These are phyloP conservation scores for Testicularia cyperi DNA, from an alignment of 1,284 basidiomycete species.

Conservation along the genomic window DNA sequence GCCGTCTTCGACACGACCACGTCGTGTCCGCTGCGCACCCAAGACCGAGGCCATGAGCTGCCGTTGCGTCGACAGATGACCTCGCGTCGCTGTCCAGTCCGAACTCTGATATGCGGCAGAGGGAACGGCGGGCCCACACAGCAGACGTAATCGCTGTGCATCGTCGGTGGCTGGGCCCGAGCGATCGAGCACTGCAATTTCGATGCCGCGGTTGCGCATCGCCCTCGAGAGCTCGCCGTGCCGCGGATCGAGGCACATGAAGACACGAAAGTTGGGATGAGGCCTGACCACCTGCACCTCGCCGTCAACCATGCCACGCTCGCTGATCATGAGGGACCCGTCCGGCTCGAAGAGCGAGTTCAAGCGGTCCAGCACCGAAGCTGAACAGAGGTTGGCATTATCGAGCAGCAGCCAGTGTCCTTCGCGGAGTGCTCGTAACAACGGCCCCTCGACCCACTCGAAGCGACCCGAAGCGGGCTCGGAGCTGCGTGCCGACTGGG, in stretches of 20 bases:
- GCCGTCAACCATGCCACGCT: constrained; percentile 81
- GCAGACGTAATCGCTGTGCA: constrained; percentile 10
- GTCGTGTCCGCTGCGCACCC: constrained; percentile 2
- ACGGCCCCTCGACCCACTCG: constrained; percentile 95
- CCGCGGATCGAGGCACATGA: constrained; percentile 90
- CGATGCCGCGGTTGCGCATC: constrained; percentile 96
- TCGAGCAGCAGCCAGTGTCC: constrained; percentile 92
- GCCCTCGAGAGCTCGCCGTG: constrained; percentile 93
- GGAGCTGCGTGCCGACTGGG: neutral
- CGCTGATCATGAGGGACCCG: constrained; percentile 80
- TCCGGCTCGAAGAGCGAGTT: constrained; percentile 92
- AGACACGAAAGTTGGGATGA: constrained; percentile 84
- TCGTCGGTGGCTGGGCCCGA: constrained; percentile 5
- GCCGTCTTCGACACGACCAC: neutral
- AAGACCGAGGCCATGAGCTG: constrained; percentile 24
- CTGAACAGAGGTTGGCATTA: constrained; percentile 89
- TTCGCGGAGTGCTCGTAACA: constrained; percentile 79
- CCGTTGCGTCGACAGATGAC: constrained; percentile 13
- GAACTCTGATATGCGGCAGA: no score
- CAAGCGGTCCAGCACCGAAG: constrained; percentile 92
- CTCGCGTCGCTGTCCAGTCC: no score
- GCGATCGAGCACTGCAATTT: constrained; percentile 65
- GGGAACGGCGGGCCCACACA: no score
- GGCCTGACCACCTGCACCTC: constrained; percentile 75
- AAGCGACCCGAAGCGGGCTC: constrained; percentile 67